These are phyloP conservation scores for Ogataea salicorniae DNA, from an alignment of 805 yeast species.

Conservation along the genomic window DNA sequence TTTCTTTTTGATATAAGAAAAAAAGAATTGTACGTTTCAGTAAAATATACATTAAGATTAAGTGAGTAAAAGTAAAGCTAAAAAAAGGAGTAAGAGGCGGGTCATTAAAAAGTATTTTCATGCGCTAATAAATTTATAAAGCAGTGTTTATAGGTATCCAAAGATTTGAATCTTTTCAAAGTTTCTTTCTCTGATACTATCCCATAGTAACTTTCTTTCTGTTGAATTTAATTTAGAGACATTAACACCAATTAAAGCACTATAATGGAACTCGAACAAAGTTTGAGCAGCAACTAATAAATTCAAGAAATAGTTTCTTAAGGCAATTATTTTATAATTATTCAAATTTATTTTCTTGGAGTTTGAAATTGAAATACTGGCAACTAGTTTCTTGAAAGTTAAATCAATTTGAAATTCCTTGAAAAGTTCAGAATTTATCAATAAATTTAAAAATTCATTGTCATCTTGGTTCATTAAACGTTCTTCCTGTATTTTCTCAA, in stretches of 20 bases:
- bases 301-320: constrained; percentile 46
- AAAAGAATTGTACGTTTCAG: too few relatives aligned
- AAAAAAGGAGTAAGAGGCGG: neutral
- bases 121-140: neutral
- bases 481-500: constrained; percentile 8
- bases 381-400: constrained; percentile 40
- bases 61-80: neutral
- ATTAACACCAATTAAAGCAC: constrained; percentile 19
- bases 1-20: too few relatives aligned
- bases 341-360: constrained; percentile 35
- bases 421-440: constrained; percentile 40
- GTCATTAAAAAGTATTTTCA: too few relatives aligned
- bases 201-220: constrained; percentile 44
- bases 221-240: constrained; percentile 32
- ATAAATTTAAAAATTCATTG: constrained; percentile 30
- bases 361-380: constrained; percentile 45
- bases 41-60: too few relatives aligned
- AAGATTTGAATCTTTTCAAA: constrained; percentile 39
- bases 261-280: constrained; percentile 42
- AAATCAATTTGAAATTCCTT: constrained; percentile 38
- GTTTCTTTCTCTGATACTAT: constrained; percentile 45
- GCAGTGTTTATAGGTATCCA: constrained; percentile 4
- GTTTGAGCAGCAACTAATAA: constrained; percentile 52
- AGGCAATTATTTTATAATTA: constrained; percentile 38
- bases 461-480: constrained; percentile 5